Evolutionary conservation across 805 yeast species (phyloP).

Genomic region (Candida adriatica): DNA sequence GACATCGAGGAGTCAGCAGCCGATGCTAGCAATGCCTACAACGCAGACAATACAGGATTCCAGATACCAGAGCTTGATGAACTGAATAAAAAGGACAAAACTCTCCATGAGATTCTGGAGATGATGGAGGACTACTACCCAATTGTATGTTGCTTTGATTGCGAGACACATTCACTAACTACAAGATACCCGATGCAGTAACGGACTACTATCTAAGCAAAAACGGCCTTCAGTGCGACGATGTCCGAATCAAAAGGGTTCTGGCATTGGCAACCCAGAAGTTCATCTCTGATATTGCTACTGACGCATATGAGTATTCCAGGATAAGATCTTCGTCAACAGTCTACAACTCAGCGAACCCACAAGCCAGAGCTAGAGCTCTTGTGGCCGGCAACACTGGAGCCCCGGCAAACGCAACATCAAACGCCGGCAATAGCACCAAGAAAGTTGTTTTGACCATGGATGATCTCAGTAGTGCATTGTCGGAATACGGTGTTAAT

Average conservation of each 20-base stretch:
- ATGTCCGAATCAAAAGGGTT: constrained; percentile 60
- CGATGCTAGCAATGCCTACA: constrained; percentile 3
- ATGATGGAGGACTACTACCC: constrained; percentile 95
- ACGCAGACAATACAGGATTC: constrained; percentile 12
- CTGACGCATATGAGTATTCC: constrained; percentile 94
- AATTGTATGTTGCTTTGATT: constrained; percentile 27
- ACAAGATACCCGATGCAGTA: constrained; percentile 82
- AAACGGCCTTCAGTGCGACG: constrained; percentile 79
- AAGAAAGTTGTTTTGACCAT: constrained; percentile 84
- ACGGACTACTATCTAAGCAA: constrained; percentile 85
- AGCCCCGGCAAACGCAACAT: constrained; percentile 25
- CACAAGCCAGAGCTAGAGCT: constrained; percentile 79
- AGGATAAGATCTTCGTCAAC: constrained; percentile 85
- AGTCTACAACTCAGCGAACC: constrained; percentile 78
- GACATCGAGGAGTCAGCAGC: constrained; percentile 14
- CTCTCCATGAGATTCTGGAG: constrained; percentile 74
- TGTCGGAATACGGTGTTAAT: constrained; percentile 88
- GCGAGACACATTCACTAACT: not conserved
- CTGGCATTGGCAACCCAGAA: constrained; percentile 95
- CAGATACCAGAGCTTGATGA: constrained; percentile 46
- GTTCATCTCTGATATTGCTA: constrained; percentile 88
- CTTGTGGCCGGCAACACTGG: constrained; percentile 55
- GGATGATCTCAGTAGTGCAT: constrained; percentile 88
- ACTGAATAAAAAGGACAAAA: constrained; percentile 69
- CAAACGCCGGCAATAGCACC: constrained; percentile 37